Evolutionary conservation across 257 asterid species (phyloP).

Genomic region (Fraxinus cuspidata): DNA sequence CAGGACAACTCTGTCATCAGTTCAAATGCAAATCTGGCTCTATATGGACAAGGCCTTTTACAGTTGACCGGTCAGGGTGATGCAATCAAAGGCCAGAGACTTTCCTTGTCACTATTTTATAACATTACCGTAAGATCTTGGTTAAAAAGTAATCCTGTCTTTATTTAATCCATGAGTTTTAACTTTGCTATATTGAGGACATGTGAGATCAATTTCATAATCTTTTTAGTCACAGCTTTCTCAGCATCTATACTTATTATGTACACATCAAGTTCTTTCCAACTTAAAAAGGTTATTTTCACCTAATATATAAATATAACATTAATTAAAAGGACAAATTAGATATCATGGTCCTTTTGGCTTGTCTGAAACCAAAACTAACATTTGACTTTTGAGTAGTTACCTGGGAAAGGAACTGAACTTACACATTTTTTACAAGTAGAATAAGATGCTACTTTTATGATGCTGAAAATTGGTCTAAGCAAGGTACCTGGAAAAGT

Average conservation of each 20-base stretch:
- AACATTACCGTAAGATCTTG: conserved; percentile 77
- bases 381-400: conserved; percentile 5
- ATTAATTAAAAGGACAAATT: neutral
- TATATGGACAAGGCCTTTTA: conserved; percentile 88
- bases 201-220: conserved; percentile 8
- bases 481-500: neutral
- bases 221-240: neutral
- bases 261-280: neutral
- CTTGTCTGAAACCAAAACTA: conserved; percentile 2
- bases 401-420: conserved; percentile 5
- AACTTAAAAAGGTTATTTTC: neutral
- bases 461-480: conserved; percentile 17
- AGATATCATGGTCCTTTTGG: conserved; percentile 18
- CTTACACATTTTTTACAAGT: neutral
- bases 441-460: neutral
- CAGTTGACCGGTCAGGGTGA: conserved; percentile 84
- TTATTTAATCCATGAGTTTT: conserved; percentile 19
- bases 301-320: neutral
- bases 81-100: conserved; percentile 89
- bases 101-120: conserved; percentile 83
- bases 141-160: conserved; percentile 15
- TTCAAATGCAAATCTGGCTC: conserved; percentile 88
- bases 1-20: conserved; percentile 85
- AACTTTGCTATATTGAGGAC: conserved; percentile 5
- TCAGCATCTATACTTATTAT: neutral